These are phyloP conservation scores for Salicornia ramosissima DNA, from an alignment of 148 eudicot species.

Conservation along the genomic window DNA sequence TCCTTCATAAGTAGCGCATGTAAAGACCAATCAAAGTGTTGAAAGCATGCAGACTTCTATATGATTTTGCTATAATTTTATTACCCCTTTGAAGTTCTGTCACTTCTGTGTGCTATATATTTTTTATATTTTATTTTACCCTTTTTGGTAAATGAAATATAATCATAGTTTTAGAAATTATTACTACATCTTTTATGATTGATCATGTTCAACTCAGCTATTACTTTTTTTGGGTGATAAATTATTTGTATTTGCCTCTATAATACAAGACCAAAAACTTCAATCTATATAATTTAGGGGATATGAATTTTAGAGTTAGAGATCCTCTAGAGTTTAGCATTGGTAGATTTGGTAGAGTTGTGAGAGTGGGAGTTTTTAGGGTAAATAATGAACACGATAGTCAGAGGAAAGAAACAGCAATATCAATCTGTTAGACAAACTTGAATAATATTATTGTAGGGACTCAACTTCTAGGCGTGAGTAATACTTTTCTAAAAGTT, in stretches of 20 bases:
- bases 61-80: constrained; percentile 15
- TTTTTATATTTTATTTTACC: neutral
- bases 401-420: too few species aligned
- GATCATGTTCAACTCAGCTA: neutral
- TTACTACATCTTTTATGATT: constrained; percentile 4
- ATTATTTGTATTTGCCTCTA: constrained; percentile 16
- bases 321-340: neutral
- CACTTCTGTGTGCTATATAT: too few species aligned
- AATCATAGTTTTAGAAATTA: neutral
- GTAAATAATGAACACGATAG: too few species aligned
- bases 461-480: too few species aligned
- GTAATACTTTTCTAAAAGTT: too few species aligned
- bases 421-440: too few species aligned
- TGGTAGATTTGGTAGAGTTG: too few species aligned
- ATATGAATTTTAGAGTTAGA: neutral
- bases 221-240: constrained; percentile 6
- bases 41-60: neutral
- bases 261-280: constrained; percentile 11
- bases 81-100: neutral
- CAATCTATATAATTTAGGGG: neutral
- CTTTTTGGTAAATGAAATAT: constrained; percentile 1
- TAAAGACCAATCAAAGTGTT: constrained; percentile 5
- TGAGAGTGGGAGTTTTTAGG: too few species aligned
- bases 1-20: constrained; percentile 24
- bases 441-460: too few species aligned